Percentiles rank a stretch among this genome's conserved stretches.
These are phyloP conservation scores for Eutypella sp. DNA, from an alignment of 2,329 filamentous ascomycete genomes.

Conservation along the genomic window DNA sequence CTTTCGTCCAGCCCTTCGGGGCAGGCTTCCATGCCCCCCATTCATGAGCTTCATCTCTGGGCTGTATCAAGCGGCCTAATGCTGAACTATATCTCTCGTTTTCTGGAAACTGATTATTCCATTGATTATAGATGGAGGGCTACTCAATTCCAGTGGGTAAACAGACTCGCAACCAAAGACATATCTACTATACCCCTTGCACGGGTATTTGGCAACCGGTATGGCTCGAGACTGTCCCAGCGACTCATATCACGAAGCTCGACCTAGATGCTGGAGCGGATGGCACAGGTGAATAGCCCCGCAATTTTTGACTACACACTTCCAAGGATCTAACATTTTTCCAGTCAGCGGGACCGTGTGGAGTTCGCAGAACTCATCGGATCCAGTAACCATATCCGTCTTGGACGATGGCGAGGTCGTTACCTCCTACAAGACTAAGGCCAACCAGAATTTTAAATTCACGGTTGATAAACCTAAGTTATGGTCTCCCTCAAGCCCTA, in stretches of 20 bases:
- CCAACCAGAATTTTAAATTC: slow-evolving; percentile 51
- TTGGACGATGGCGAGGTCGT: slow-evolving; percentile 35
- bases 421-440: slow-evolving; percentile 36
- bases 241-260: slow-evolving; percentile 51
- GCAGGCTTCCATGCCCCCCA: too few relatives aligned
- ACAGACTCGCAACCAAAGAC: slow-evolving; percentile 50
- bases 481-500: slow-evolving; percentile 61
- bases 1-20: too few relatives aligned
- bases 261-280: slow-evolving; percentile 55
- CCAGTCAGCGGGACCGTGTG: slow-evolving; percentile 53
- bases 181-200: slow-evolving; percentile 69
- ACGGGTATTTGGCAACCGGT: slow-evolving; percentile 72
- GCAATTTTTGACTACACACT: neutral
- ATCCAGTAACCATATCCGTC: slow-evolving; percentile 31
- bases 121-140: slow-evolving; percentile 3
- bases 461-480: slow-evolving; percentile 48
- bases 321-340: neutral
- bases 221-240: slow-evolving; percentile 62
- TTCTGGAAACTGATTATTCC: neutral
- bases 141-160: slow-evolving; percentile 62
- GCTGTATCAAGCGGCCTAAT: too few relatives aligned
- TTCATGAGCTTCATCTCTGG: too few relatives aligned
- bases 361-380: slow-evolving; percentile 31
- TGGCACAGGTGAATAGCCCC: slow-evolving; percentile 38
- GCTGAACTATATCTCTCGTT: neutral